Percentiles rank a stretch among this genome's conserved stretches.
These are phyloP conservation scores for Ophiostoma himal-ulmi DNA, from an alignment of 2,329 filamentous ascomycete species.

Conservation along the genomic window DNA sequence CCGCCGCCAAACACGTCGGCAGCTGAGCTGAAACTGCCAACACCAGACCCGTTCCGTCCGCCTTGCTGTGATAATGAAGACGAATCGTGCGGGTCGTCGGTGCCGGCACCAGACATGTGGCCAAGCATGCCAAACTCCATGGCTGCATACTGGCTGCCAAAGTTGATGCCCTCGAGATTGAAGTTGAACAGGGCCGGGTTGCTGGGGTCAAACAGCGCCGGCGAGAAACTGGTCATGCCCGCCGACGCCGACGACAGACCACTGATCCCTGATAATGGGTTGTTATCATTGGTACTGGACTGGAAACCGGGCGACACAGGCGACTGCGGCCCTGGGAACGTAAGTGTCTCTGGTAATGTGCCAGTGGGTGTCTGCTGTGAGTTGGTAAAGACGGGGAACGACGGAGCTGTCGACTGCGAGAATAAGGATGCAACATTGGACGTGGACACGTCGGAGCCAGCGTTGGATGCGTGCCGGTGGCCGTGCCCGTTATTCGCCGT, in stretches of 20 bases:
- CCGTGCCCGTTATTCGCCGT: slow-evolving; percentile 34
- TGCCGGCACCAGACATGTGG: slow-evolving; percentile 88
- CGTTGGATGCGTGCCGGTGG: slow-evolving; percentile 44
- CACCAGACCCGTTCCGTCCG: slow-evolving; percentile 30
- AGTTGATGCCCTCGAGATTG: slow-evolving; percentile 87
- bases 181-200: slow-evolving; percentile 94
- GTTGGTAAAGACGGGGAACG: slow-evolving; percentile 49
- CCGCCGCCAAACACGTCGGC: slow-evolving; percentile 47
- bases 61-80: slow-evolving; percentile 41
- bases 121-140: slow-evolving; percentile 94
- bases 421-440: slow-evolving; percentile 41
- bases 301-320: slow-evolving; percentile 68
- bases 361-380: slow-evolving; percentile 44
- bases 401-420: slow-evolving; percentile 41
- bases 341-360: slow-evolving; percentile 43
- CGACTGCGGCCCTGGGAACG: slow-evolving; percentile 62
- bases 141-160: slow-evolving; percentile 92
- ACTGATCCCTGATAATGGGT: slow-evolving; percentile 39
- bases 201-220: slow-evolving; percentile 74
- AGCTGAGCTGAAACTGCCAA: slow-evolving; percentile 38
- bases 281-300: slow-evolving; percentile 39
- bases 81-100: slow-evolving; percentile 64
- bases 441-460: slow-evolving; percentile 41
- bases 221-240: slow-evolving; percentile 48
- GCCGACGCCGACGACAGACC: slow-evolving; percentile 45